Percentiles rank a stretch among this genome's conserved stretches.
These are phyloP conservation scores for Neonectria hederae DNA, from an alignment of 2,329 filamentous ascomycete species.

Conservation along the genomic window DNA sequence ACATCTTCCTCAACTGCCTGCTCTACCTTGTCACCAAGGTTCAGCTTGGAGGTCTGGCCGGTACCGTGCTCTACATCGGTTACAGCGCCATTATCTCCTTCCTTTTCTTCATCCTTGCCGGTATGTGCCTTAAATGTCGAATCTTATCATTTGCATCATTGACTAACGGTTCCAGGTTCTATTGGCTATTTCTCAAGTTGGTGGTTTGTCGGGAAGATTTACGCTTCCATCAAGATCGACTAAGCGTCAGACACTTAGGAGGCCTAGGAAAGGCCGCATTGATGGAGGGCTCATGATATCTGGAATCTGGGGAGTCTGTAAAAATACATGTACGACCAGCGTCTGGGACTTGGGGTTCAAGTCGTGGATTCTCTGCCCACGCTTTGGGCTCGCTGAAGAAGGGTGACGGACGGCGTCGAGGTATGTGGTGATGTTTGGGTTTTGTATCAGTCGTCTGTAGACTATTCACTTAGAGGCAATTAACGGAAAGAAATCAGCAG, in stretches of 20 bases:
- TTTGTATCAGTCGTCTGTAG: slow-evolving; percentile 18
- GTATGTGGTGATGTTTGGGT: slow-evolving; percentile 16
- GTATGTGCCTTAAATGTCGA: slow-evolving; percentile 63
- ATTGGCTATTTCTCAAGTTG: slow-evolving; percentile 97
- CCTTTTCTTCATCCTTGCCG: slow-evolving; percentile 92
- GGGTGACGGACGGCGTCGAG: slow-evolving; percentile 23
- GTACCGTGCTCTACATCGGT: slow-evolving; percentile 90
- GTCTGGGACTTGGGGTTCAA: slow-evolving; percentile 32
- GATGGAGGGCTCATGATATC: slow-evolving; percentile 34
- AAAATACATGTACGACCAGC: slow-evolving; percentile 46
- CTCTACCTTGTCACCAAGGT: slow-evolving; percentile 92
- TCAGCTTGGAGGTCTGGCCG: slow-evolving; percentile 83
- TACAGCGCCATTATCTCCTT: slow-evolving; percentile 92
- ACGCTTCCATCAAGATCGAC: slow-evolving; percentile 98
- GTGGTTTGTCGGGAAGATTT: slow-evolving; percentile 94
- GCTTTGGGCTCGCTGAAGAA: slow-evolving; percentile 27
- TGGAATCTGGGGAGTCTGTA: slow-evolving; percentile 40
- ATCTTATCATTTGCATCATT: background rate
- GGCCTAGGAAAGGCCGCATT: slow-evolving; percentile 13
- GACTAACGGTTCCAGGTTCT: slow-evolving; percentile 68
- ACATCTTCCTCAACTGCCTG: slow-evolving; percentile 91
- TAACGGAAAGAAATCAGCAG: slow-evolving; percentile 11
- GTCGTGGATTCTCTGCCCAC: slow-evolving; percentile 14
- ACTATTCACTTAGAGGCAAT: slow-evolving; percentile 23
- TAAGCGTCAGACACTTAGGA: slow-evolving; percentile 52